Base-by-base conservation (phyloP, 2,329 filamentous ascomycete species). In the Geoglossum cookeanum region DNA sequence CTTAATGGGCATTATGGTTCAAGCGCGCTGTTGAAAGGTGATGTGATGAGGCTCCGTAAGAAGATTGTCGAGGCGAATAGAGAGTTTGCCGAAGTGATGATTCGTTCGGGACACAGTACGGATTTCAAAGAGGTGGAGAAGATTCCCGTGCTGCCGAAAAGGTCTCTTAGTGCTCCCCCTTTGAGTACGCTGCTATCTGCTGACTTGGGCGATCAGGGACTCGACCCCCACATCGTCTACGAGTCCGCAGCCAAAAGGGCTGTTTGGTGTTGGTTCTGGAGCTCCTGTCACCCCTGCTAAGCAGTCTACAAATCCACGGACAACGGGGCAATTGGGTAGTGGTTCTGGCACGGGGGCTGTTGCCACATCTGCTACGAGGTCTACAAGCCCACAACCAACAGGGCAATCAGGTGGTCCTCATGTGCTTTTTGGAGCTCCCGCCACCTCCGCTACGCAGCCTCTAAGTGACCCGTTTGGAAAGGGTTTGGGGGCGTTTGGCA, bases 1-100 rank as follows among this genome's bases (percentile, higher is more conserved):
- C 45, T 49, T 5, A 49, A 27, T 49, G 45, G 45, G 61, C 68
- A 53, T 68, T 70, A 62, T 15, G 29, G 45, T 15, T 49, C 45
- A 27, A 48, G 11, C 57, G 44, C 22, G 15, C 7, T 49, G n/a
- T 27, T 49, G n/a, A 49, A 29, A 17, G 45, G 29, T 49, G 29
- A 59, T 58, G 45, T 5, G n/a, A n/a, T 49, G 45, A 49, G 29
- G 45, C 45, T 49, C 29, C 45, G 45, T 15, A 49, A 49, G 13
- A n/a, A 17, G 45, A 49, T 49, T 27, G 15, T 3, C 5, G 45
- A 49, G 45, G 45, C 5, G 45, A 49, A 49, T 27, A 7, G 3
- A 17, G 13, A 27, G 5, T 49, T 49, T 49, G 15, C 45, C 4
- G 1, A 17, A n/a, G 29, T 3, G 45, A 49, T 49, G 45, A n/a